A percentile compares a stretch with the other conserved stretches of the same genome.
Conservation (phyloP, 768 basidiomycete genomes). For the Mycena sanguinolenta region DNA sequence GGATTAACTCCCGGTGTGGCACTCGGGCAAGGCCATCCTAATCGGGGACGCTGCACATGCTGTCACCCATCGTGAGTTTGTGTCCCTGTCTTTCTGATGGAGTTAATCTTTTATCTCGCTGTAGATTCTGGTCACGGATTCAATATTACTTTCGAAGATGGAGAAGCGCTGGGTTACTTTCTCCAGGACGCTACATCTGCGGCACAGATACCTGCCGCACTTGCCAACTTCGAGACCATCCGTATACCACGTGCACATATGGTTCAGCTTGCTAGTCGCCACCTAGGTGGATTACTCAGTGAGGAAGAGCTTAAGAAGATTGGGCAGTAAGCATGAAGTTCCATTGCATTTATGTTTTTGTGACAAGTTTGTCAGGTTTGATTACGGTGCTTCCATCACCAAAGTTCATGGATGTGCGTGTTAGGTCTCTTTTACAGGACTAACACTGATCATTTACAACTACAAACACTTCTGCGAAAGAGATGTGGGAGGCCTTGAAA, state of each 20-base stretch:
- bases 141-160: constrained; percentile 51
- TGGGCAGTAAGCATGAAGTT: constrained; percentile 16
- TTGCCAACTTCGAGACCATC: constrained; percentile 19
- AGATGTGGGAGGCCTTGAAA: constrained; percentile 13
- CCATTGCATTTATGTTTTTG: not conserved
- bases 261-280: constrained; percentile 33
- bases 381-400: constrained; percentile 18
- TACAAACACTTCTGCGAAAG: constrained; percentile 12
- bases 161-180: constrained; percentile 48
- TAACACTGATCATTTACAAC: no score
- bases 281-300: constrained; percentile 16
- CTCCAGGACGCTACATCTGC: constrained; percentile 35
- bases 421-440: no score
- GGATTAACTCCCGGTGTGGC: constrained; percentile 19
- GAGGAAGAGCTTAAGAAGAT: constrained; percentile 25
- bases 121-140: constrained; percentile 44
- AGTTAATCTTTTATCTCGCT: no score
- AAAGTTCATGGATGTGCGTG: constrained; percentile 30
- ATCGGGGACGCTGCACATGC: constrained; percentile 37
- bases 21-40: constrained; percentile 24
- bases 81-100: not conserved
- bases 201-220: constrained; percentile 17
- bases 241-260: constrained; percentile 31
- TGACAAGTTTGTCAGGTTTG: constrained; percentile 13
- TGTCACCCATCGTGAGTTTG: constrained; percentile 26